phyloP scores from a whole-genome alignment of 768 basidiomycete genomes.

The Mrakia blollopis region DNA sequence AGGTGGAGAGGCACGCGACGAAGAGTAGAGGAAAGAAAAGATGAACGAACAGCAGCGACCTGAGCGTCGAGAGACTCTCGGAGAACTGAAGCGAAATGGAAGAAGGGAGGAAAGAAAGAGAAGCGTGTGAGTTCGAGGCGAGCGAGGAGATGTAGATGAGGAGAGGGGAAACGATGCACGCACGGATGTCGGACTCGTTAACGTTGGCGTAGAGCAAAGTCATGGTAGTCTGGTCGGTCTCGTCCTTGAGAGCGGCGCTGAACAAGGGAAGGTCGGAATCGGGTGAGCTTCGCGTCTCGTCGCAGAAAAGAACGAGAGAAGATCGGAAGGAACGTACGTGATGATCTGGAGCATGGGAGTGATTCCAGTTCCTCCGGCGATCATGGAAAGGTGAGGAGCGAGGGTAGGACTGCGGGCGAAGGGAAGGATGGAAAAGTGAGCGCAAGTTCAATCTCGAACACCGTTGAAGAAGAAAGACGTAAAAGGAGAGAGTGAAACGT shows the following conservation, averaged over 20 bases:
- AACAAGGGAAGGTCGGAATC: constrained; percentile 49
- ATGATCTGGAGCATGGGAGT: constrained; percentile 76
- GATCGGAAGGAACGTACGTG: neutral
- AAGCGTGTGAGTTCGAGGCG: neutral
- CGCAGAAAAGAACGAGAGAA: neutral
- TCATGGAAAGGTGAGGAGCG: constrained; percentile 83
- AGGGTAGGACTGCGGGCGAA: constrained; percentile 45
- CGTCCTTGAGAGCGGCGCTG: constrained; percentile 74
- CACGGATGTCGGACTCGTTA: constrained; percentile 75
- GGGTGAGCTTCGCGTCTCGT: neutral
- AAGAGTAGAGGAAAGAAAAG: neutral
- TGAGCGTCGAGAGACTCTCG: constrained; percentile 81
- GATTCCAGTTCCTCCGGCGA: constrained; percentile 96
- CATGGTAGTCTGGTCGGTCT: constrained; percentile 74
- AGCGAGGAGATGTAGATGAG: neutral
- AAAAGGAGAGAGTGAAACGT: neutral
- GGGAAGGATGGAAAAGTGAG: neutral
- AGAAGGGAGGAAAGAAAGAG: neutral
- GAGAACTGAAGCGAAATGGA: constrained; percentile 50
- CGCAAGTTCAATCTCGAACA: neutral
- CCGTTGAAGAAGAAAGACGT: neutral
- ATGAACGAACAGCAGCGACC: constrained; percentile 45
- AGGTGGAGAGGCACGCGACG: constrained; percentile 49
- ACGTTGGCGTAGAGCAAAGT: constrained; percentile 96
- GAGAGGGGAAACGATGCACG: constrained; percentile 16